Evolutionary conservation across 1,284 basidiomycete species (phyloP), one percentile per base, ranked within the genome.

Genomic region (Mycena citricolor): DNA sequence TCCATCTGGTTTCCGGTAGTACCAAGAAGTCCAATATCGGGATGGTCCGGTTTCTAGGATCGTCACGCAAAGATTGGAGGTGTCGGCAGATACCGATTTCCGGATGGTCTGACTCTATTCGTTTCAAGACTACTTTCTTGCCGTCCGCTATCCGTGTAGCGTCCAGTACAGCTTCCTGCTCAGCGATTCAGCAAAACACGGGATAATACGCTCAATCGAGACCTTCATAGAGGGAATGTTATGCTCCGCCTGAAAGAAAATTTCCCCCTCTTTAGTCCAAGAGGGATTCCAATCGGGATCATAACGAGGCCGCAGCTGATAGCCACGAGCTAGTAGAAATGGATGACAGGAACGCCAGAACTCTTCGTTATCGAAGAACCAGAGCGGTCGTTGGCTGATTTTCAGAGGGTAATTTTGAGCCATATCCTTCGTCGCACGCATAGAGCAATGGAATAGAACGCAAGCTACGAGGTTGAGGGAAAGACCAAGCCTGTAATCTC

Each of bases 121-220:
- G 28, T 41, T 56, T 61, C 19, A 59, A 41, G 28, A 52, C 33
- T 12, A 57, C 47, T 26, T 40, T 31, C 28, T 22, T 33, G n/a
- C 44, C 44, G 39, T 58, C 56, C n/a, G 34, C 28, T 5, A 51
- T 38, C n/a, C 59, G 48, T 10, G 33, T 44, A 4, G 59, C 59
- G 40, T 58, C 51, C 36, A 51, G 20, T 5, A 20, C 33, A 19
- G 5, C 20, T 13, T 17, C 8, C 20, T 7, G 17, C 5, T n/a
- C n/a, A n/a, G n/a, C n/a, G n/a, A n/a, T n/a, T n/a, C n/a, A n/a
- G n/a, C n/a, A n/a, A n/a, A n/a, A n/a, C n/a, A n/a, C n/a, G n/a
- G n/a, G n/a, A n/a, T n/a, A n/a, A n/a, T n/a, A n/a, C n/a, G n/a
- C n/a, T n/a, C n/a, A n/a, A n/a, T n/a, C n/a, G n/a, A n/a, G n/a